Evolutionary conservation across 208 protist species (phyloP).

Genomic region (Tritrichomonas foetus): DNA sequence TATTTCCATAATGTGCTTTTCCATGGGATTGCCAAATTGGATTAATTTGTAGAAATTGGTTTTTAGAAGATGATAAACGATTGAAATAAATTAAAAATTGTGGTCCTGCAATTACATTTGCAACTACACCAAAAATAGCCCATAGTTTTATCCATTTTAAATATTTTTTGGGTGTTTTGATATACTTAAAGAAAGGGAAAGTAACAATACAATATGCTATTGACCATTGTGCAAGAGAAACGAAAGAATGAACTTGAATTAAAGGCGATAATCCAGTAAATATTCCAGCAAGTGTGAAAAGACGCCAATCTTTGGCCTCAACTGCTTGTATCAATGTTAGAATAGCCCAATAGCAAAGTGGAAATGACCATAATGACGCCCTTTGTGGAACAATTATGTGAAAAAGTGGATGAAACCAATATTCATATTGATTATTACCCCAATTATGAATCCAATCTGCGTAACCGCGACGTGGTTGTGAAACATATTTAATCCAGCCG

Average conservation of each 20-base stretch:
- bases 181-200: background rate
- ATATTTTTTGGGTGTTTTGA: background rate
- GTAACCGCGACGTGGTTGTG: background rate
- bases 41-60: background rate
- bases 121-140: background rate
- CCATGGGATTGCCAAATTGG: background rate
- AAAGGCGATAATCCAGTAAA: background rate
- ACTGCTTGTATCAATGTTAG: background rate
- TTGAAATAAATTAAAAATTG: background rate
- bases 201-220: background rate
- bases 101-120: background rate
- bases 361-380: background rate
- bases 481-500: background rate
- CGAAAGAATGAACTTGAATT: background rate
- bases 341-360: background rate
- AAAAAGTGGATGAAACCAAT: slow-evolving; percentile 25
- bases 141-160: background rate
- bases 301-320: background rate
- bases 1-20: background rate
- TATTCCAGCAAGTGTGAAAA: background rate
- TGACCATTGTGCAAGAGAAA: background rate
- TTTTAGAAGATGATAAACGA: background rate
- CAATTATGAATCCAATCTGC: background rate
- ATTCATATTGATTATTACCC: background rate
- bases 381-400: background rate